Evolutionary conservation across 495 filamentous ascomycete genomes (phyloP).

Genomic region (Corynascus novoguineensis): DNA sequence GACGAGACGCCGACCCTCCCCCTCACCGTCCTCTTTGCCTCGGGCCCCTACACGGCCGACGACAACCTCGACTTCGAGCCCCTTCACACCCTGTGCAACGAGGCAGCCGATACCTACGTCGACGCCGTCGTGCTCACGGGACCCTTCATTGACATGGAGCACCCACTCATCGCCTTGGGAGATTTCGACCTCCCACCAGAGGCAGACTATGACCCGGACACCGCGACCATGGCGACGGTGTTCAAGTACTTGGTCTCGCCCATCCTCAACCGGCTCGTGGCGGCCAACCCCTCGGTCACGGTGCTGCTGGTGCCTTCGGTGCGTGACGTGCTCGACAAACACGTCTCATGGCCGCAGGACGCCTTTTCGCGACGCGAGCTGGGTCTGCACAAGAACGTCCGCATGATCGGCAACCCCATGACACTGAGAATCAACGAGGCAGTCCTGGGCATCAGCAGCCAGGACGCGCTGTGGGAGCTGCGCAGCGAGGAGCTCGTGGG

Average conservation of each 20-base stretch:
- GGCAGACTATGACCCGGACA: constrained; percentile 61
- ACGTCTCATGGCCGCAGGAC: constrained; percentile 90
- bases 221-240: constrained; percentile 69
- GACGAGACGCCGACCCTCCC: constrained; percentile 54
- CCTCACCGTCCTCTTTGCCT: constrained; percentile 67
- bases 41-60: constrained; percentile 87
- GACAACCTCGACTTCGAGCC: constrained; percentile 87
- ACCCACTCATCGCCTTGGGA: constrained; percentile 80
- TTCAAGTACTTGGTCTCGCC: constrained; percentile 75
- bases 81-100: constrained; percentile 69
- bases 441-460: constrained; percentile 69
- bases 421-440: constrained; percentile 80
- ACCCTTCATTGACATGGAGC: constrained; percentile 85
- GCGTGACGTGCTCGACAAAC: constrained; percentile 75
- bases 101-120: constrained; percentile 65
- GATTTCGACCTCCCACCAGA: constrained; percentile 85
- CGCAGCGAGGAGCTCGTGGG: constrained; percentile 65
- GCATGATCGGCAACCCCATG: constrained; percentile 80
- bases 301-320: constrained; percentile 81
- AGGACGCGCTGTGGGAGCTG: constrained; percentile 78
- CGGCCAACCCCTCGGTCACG: constrained; percentile 65
- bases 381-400: constrained; percentile 63
- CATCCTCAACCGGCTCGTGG: constrained; percentile 58
- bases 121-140: constrained; percentile 80
- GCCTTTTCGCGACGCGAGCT: constrained; percentile 64